Base-by-base conservation (phyloP, 208 protist species). In the Crithidia expoeki region DNA sequence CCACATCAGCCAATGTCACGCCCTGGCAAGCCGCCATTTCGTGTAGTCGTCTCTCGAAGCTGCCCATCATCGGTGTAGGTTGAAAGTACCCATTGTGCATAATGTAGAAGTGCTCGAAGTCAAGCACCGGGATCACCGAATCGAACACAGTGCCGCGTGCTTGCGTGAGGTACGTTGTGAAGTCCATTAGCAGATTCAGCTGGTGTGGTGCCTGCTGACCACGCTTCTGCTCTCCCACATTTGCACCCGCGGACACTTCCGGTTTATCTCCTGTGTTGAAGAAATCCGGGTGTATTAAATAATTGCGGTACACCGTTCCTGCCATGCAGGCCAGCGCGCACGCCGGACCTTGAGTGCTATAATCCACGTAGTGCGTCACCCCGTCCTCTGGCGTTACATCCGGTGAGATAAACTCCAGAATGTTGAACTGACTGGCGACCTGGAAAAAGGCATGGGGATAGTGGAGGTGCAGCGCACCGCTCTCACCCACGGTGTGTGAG, bases 391-490 rank as follows among this genome's bases (percentile, higher is more conserved):
- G 86, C 17, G 56, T 71, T 21, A 83, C 68, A 2, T 19, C 52
- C 6, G 68, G 21, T 0, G 56, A 64, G 42, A 79, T 60, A 46
- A 94, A 91, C 74, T 94, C 89, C 5, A 94, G 77, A 38, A 84
- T 62, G 60, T 94, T 94, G 32, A 94, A 91, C 72, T 94, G 86
- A n/a, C 86, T 92, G 7, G 89, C 84, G 1, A 77, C 89, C 64
- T 93, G 84, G 33, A 91, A 92, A 32, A 92, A 56, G 4, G 74
- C 84, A 38, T 76, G 57, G 1, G 68, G 63, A 32, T 61, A 72
- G 51, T 38, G 30, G 21, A n/a, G 27, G 56, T 84, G 80, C 63
- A 76, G 21, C 38, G 51, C 50, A 0, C 66, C 33, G 9, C 57
- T 72, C 57, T 80, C 70, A 16, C 78, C 82, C 0, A 68, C 33